Conservation (phyloP, 2,329 filamentous ascomycete genomes). For the Dactylellina haptotyla region DNA sequence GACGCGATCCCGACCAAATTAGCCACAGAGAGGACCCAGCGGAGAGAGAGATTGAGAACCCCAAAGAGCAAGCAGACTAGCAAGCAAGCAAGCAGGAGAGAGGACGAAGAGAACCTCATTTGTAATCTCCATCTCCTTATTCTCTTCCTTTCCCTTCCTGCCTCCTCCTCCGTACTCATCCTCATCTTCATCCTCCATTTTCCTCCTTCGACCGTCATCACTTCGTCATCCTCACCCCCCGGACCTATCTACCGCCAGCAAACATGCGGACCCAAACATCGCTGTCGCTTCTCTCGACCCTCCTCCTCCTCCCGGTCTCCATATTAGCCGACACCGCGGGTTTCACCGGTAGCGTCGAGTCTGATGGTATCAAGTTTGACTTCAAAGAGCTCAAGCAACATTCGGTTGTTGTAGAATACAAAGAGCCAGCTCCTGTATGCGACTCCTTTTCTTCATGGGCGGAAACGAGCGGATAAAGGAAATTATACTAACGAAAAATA, state of each 20-base stretch:
- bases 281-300: conserved; percentile 49
- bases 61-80: not conserved
- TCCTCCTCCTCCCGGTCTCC: conserved; percentile 54
- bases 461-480: conserved; percentile 33
- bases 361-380: conserved; percentile 54
- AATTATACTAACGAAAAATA: too few relatives aligned
- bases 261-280: conserved; percentile 47
- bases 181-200: conserved; percentile 9
- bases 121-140: conserved; percentile 31
- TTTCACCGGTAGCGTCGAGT: conserved; percentile 52
- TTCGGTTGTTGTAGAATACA: conserved; percentile 32
- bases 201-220: conserved; percentile 3
- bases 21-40: conserved; percentile 30
- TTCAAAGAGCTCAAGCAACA: conserved; percentile 53
- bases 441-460: not conserved
- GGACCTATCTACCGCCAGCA: conserved; percentile 12
- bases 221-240: conserved; percentile 20
- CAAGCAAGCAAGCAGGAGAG: conserved; percentile 7
- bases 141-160: conserved; percentile 10
- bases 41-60: conserved; percentile 3
- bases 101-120: conserved; percentile 33
- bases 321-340: conserved; percentile 42
- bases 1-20: conserved; percentile 53
- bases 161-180: not conserved
- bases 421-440: conserved; percentile 26